phyloP scores from a whole-genome alignment of 1,284 basidiomycete species.

The Naganishia sp. region DNA sequence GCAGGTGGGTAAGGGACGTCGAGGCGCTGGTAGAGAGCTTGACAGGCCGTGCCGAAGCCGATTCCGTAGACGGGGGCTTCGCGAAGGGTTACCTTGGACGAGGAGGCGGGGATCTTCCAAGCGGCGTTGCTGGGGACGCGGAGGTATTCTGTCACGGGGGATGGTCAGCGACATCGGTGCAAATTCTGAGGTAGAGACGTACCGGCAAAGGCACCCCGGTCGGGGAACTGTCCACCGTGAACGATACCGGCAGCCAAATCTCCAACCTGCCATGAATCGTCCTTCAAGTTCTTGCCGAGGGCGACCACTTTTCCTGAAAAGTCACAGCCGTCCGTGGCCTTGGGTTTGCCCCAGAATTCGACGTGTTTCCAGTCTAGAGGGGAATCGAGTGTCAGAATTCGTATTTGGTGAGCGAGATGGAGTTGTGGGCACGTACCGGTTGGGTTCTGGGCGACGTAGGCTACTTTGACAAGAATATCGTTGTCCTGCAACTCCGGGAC shows the following conservation, averaged over 20 bases:
- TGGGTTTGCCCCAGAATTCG: conserved; percentile 38
- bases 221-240: conserved; percentile 53
- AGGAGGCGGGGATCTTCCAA: conserved; percentile 37
- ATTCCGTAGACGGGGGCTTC: conserved; percentile 55
- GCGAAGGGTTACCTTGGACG: conserved; percentile 41
- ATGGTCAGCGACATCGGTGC: background rate
- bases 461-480: conserved; percentile 51
- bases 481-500: conserved; percentile 44
- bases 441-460: conserved; percentile 50
- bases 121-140: conserved; percentile 33
- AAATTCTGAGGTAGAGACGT: background rate
- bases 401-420: background rate
- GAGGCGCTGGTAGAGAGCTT: conserved; percentile 46
- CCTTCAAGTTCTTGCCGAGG: conserved; percentile 39
- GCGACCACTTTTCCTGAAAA: conserved; percentile 56
- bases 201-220: conserved; percentile 49
- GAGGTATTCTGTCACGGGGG: conserved; percentile 12
- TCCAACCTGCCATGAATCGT: conserved; percentile 47
- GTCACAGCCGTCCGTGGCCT: conserved; percentile 56
- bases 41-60: conserved; percentile 52
- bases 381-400: background rate
- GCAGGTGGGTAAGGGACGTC: conserved; percentile 43
- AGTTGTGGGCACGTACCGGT: conserved; percentile 36
- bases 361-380: conserved; percentile 49
- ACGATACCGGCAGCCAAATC: conserved; percentile 58